Conservation (phyloP, 768 basidiomycete genomes). For the Suillus americanus region DNA sequence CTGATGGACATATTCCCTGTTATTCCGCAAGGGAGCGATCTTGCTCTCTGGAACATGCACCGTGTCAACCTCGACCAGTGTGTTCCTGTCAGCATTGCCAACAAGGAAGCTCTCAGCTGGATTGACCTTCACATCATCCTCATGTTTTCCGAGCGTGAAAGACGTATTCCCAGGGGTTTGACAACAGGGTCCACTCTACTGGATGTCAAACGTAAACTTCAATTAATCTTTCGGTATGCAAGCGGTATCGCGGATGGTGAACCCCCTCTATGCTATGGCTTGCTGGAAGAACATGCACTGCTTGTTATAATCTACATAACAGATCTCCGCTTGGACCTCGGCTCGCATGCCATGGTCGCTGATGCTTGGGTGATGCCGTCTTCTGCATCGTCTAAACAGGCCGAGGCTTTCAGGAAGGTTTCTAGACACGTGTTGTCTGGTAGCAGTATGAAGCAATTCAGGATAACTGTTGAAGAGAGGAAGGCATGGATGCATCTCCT, state of each 20-base stretch:
- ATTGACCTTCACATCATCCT: slow-evolving; percentile 29
- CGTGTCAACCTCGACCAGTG: slow-evolving; percentile 35
- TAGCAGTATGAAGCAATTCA: slow-evolving; percentile 18
- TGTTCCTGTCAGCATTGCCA: slow-evolving; percentile 29
- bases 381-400: no score
- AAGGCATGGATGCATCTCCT: slow-evolving; percentile 51
- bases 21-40: slow-evolving; percentile 12
- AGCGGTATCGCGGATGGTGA: slow-evolving; percentile 22
- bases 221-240: slow-evolving; percentile 24
- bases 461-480: neutral
- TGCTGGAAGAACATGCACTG: neutral
- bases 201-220: slow-evolving; percentile 34
- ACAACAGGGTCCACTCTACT: slow-evolving; percentile 18
- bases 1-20: slow-evolving; percentile 31
- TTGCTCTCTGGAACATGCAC: slow-evolving; percentile 38
- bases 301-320: neutral
- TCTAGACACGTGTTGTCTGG: neutral
- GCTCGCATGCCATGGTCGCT: neutral
- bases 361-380: neutral
- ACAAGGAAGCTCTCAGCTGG: slow-evolving; percentile 27
- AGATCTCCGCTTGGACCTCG: neutral
- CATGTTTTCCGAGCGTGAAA: slow-evolving; percentile 35
- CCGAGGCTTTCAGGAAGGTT: neutral
- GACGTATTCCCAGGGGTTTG: slow-evolving; percentile 16
- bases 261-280: slow-evolving; percentile 12